Base-by-base conservation (phyloP, 2,329 filamentous ascomycete genomes). In the Fusarium luffae region DNA sequence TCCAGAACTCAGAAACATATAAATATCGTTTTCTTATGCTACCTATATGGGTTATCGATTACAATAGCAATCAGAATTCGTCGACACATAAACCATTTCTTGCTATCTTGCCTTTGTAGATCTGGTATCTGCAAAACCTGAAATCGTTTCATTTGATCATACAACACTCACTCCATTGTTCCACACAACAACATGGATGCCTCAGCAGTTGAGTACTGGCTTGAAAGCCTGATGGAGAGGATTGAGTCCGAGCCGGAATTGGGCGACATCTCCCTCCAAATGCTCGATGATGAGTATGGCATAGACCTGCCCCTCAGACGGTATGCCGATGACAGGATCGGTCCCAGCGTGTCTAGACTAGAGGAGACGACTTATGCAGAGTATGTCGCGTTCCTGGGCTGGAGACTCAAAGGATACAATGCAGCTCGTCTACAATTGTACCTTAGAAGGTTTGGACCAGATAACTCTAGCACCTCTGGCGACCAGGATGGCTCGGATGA, bases 31-130 rank as follows among this genome's bases (percentile, higher is more conserved):
- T n/a, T n/a, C 10, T n/a, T n/a, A 37, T 37, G 18, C 5, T 4
- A n/a, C 18, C 5, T n/a, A 4, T 37, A n/a, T 2, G 10, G 6
- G 11, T n/a, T 4, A 7, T 6, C 7, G 6, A 0, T 18, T 9
- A 10, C 16, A 11, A 34, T 1, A 12, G 0, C 18, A 37, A 37
- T n/a, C 5, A 37, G 3, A 7, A 7, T 12, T 6, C 7, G 11
- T 12, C 34, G 5, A 7, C 10, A n/a, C 10, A 37, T 4, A 10
- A 37, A 7, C 2, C 10, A 0, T n/a, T 7, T 18, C 9, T 10
- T 37, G 3, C 9, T 18, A 37, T 37, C 16, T 12, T 18, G 18
- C 10, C 18, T 37, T 11, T 7, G 10, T n/a, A 12, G 5, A 37
- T 37, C 34, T 7, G 9, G 3, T 37, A 12, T n/a, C 18, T 37